These are phyloP conservation scores for Anaeramoeba flamelloides DNA, from an alignment of 78 protist genomes.

Conservation along the genomic window DNA sequence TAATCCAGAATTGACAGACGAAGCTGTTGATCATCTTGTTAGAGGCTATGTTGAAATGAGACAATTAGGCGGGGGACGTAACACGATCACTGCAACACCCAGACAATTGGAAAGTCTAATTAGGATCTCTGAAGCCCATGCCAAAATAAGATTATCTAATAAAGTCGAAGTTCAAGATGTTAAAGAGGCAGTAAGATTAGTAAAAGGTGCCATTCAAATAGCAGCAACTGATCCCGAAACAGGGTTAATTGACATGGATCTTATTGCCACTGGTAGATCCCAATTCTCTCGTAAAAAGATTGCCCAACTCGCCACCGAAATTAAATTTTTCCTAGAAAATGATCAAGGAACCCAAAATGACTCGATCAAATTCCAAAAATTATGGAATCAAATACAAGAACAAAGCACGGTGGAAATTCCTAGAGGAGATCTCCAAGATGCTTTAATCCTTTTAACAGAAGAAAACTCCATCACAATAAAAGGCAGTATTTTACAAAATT, in stretches of 20 bases:
- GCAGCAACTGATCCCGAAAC: conserved; percentile 81
- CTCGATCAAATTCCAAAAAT: too few species aligned
- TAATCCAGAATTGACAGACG: conserved; percentile 65
- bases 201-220: conserved; percentile 52
- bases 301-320: not conserved
- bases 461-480: too few species aligned
- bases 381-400: too few species aligned
- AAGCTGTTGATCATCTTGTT: conserved; percentile 42
- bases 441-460: too few species aligned
- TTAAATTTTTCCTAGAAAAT: not conserved
- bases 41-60: conserved; percentile 57
- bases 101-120: conserved; percentile 93
- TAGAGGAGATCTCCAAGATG: too few species aligned
- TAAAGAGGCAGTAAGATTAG: conserved; percentile 60
- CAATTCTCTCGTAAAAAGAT: not conserved
- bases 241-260: conserved; percentile 78
- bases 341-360: too few species aligned
- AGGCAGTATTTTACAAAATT: too few species aligned
- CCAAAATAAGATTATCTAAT: conserved; percentile 58
- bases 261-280: conserved; percentile 41
- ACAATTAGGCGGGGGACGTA: conserved; percentile 13
- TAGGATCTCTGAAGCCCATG: conserved; percentile 81
- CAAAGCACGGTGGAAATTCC: too few species aligned
- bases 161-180: conserved; percentile 47
- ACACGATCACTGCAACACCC: conserved; percentile 84